A percentile compares a stretch with the other conserved stretches of the same genome.
Evolutionary conservation across 495 filamentous ascomycete species (phyloP).

Genomic region (Hypoxylon trugodes): DNA sequence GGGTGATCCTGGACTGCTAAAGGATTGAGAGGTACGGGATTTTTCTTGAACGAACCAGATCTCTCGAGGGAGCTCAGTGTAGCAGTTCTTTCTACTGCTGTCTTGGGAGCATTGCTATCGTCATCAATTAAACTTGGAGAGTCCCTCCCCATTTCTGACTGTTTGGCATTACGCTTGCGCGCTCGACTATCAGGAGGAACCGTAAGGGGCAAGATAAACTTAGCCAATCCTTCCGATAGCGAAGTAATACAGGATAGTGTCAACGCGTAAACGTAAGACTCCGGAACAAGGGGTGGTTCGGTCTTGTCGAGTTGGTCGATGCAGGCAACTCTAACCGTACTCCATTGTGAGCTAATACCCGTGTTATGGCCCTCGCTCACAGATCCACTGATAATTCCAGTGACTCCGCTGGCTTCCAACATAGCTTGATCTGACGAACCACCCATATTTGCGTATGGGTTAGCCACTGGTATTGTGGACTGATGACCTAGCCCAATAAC

Average conservation of each 20-base stretch:
- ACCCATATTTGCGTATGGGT: slow-evolving; percentile 48
- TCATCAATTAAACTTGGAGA: slow-evolving; percentile 51
- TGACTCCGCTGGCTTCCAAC: slow-evolving; percentile 84
- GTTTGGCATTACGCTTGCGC: slow-evolving; percentile 57
- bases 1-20: slow-evolving; percentile 75
- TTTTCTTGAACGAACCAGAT: slow-evolving; percentile 61
- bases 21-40: slow-evolving; percentile 81
- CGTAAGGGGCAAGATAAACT: slow-evolving; percentile 89
- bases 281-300: slow-evolving; percentile 82
- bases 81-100: slow-evolving; percentile 49
- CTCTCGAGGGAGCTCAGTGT: slow-evolving; percentile 53
- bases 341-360: slow-evolving; percentile 91
- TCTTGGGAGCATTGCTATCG: slow-evolving; percentile 26
- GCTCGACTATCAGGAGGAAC: slow-evolving; percentile 68
- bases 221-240: slow-evolving; percentile 90
- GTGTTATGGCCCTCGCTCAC: slow-evolving; percentile 72
- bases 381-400: slow-evolving; percentile 83
- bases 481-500: slow-evolving; percentile 88
- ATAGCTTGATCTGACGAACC: slow-evolving; percentile 77
- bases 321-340: slow-evolving; percentile 83
- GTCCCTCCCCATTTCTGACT: slow-evolving; percentile 52
- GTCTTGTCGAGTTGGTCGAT: slow-evolving; percentile 94
- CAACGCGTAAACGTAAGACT: slow-evolving; percentile 92
- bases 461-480: slow-evolving; percentile 74
- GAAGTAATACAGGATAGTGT: slow-evolving; percentile 86